phyloP scores from a whole-genome alignment of 257 asterid genomes.

The Nicotiana benthamiana region DNA sequence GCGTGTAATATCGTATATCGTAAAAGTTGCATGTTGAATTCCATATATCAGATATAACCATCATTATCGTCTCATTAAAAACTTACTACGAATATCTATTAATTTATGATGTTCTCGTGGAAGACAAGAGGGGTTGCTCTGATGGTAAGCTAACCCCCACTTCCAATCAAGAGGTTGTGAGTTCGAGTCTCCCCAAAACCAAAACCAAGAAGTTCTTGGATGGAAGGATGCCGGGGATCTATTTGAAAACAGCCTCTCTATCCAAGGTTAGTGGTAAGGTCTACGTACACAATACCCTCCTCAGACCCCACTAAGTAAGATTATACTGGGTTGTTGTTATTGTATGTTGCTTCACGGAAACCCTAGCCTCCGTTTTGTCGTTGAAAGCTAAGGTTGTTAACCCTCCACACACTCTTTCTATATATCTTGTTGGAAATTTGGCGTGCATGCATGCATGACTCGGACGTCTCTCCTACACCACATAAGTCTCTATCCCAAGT shows the following conservation, averaged over 20 bases:
- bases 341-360: too few relatives aligned
- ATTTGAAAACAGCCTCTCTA: too few relatives aligned
- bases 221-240: too few relatives aligned
- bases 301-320: too few relatives aligned
- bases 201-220: too few relatives aligned
- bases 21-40: neutral
- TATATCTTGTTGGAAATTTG: neutral
- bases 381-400: neutral
- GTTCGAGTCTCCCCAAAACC: too few relatives aligned
- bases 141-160: too few relatives aligned
- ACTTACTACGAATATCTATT: neutral
- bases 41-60: neutral
- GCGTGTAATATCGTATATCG: neutral
- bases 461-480: neutral
- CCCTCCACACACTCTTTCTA: neutral
- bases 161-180: too few relatives aligned
- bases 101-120: neutral
- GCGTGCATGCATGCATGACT: slow-evolving; percentile 5
- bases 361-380: neutral
- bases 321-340: too few relatives aligned
- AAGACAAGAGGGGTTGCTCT: too few relatives aligned
- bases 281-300: too few relatives aligned
- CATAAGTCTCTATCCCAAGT: neutral
- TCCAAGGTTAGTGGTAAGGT: too few relatives aligned
- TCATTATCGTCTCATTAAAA: neutral